phyloP scores from a whole-genome alignment of 768 basidiomycete species.

The Leccinum uliginosum region DNA sequence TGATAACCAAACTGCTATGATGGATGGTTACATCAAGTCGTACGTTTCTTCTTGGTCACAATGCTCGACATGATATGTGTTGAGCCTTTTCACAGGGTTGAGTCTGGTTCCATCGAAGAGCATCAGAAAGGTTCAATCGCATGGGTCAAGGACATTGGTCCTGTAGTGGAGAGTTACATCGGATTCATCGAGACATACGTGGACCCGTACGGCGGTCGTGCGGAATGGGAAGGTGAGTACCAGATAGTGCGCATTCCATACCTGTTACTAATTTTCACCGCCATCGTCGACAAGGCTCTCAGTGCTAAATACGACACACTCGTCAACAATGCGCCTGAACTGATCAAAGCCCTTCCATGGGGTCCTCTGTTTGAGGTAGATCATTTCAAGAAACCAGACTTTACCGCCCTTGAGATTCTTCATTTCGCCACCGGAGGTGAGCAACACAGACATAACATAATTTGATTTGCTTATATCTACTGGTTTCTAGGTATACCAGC shows the following conservation, averaged over 20 bases:
- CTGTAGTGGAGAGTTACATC: slow-evolving; percentile 84
- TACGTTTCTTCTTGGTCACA: slow-evolving; percentile 28
- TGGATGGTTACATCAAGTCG: slow-evolving; percentile 78
- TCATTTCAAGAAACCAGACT: slow-evolving; percentile 81
- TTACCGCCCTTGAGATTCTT: slow-evolving; percentile 79
- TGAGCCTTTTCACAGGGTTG: slow-evolving; percentile 41
- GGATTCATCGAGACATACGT: slow-evolving; percentile 87
- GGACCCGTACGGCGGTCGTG: slow-evolving; percentile 86
- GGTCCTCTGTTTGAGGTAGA: slow-evolving; percentile 65
- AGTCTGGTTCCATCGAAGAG: slow-evolving; percentile 71
- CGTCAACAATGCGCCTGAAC: slow-evolving; percentile 69
- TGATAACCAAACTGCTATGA: slow-evolving; percentile 67
- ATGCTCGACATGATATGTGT: not conserved
- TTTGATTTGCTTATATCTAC: not conserved
- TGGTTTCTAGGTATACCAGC: slow-evolving; percentile 63
- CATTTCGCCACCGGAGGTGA: slow-evolving; percentile 80
- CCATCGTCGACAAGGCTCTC: slow-evolving; percentile 80
- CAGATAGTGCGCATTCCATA: not conserved
- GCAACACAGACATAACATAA: slow-evolving; percentile 2
- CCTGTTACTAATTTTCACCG: slow-evolving; percentile 51
- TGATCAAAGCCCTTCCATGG: slow-evolving; percentile 84
- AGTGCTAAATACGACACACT: slow-evolving; percentile 78
- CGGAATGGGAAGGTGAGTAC: slow-evolving; percentile 81
- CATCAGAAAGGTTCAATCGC: slow-evolving; percentile 73
- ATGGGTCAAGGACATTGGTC: slow-evolving; percentile 87